phyloP scores from a whole-genome alignment of 495 filamentous ascomycete genomes.

The Penicillium cinerascens region DNA sequence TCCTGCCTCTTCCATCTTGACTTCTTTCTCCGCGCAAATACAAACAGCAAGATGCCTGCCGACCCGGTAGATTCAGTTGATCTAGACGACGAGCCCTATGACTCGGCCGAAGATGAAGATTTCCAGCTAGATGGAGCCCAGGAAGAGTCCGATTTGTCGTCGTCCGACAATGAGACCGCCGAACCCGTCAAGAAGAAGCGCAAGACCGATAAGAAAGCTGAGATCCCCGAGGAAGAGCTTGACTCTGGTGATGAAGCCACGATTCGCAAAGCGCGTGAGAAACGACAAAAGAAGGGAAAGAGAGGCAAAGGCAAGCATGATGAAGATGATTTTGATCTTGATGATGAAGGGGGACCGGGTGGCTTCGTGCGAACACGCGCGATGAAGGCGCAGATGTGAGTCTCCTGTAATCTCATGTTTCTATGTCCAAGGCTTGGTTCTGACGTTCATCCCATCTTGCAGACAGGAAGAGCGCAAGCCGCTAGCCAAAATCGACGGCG shows the following conservation, averaged over 20 bases:
- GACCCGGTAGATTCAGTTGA: slow-evolving; percentile 21
- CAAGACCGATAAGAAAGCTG: slow-evolving; percentile 29
- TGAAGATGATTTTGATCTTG: slow-evolving; percentile 50
- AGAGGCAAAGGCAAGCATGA: slow-evolving; percentile 37
- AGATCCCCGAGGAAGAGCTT: slow-evolving; percentile 32
- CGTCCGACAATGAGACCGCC: slow-evolving; percentile 30
- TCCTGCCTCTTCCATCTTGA: slow-evolving; percentile 1
- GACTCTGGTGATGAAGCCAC: slow-evolving; percentile 79
- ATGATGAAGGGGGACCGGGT: slow-evolving; percentile 66
- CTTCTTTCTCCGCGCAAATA: not conserved
- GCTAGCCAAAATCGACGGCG: slow-evolving; percentile 59
- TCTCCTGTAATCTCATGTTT: slow-evolving; percentile 4
- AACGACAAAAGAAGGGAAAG: slow-evolving; percentile 51
- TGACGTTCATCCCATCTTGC: slow-evolving; percentile 9
- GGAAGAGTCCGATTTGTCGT: slow-evolving; percentile 42
- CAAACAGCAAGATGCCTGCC: slow-evolving; percentile 24
- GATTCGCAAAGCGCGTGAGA: slow-evolving; percentile 57
- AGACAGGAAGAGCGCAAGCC: slow-evolving; percentile 63
- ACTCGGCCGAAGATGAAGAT: slow-evolving; percentile 71
- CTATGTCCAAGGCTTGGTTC: slow-evolving; percentile 6
- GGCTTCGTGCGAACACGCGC: slow-evolving; percentile 80
- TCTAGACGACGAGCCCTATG: slow-evolving; percentile 57
- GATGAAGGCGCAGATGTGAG: slow-evolving; percentile 59
- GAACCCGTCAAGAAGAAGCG: slow-evolving; percentile 41
- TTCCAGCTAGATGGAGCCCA: slow-evolving; percentile 61